Percentiles rank a stretch among this genome's conserved stretches.
These are phyloP conservation scores for Isabelozyma rhagii DNA, from an alignment of 805 yeast species.

Conservation along the genomic window DNA sequence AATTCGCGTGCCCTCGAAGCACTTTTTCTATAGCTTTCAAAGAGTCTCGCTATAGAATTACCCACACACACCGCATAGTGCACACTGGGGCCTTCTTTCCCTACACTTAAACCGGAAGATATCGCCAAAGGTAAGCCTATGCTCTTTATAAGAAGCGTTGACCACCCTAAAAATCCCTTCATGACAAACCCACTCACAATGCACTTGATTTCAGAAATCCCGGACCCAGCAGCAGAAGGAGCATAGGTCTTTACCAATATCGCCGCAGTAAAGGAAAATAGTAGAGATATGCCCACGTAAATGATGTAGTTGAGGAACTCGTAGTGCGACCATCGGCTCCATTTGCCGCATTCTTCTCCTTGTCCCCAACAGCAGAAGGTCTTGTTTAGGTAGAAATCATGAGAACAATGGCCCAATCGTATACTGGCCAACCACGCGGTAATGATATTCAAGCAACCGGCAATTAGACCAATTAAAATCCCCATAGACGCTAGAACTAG, in stretches of 20 bases:
- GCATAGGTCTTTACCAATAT: slow-evolving; percentile 66
- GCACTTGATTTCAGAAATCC: slow-evolving; percentile 94
- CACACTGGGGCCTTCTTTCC: slow-evolving; percentile 98
- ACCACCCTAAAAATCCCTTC: slow-evolving; percentile 70
- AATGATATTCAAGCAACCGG: slow-evolving; percentile 74
- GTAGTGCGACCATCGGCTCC: slow-evolving; percentile 64
- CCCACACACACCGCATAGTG: slow-evolving; percentile 99
- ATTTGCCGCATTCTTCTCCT: slow-evolving; percentile 55
- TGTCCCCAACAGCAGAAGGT: slow-evolving; percentile 79
- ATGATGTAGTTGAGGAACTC: slow-evolving; percentile 48
- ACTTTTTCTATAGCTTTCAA: slow-evolving; percentile 43
- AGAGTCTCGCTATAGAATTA: slow-evolving; percentile 60
- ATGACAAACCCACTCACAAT: slow-evolving; percentile 86
- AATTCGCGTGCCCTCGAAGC: slow-evolving; percentile 53
- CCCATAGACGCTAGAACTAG: slow-evolving; percentile 76
- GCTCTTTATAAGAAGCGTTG: slow-evolving; percentile 72
- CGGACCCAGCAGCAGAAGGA: slow-evolving; percentile 95
- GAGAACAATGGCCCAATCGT: slow-evolving; percentile 73
- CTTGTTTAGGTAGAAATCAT: slow-evolving; percentile 65
- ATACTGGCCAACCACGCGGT: slow-evolving; percentile 85
- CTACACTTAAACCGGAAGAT: slow-evolving; percentile 89
- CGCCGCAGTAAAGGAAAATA: slow-evolving; percentile 65
- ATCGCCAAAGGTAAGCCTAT: slow-evolving; percentile 85
- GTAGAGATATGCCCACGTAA: slow-evolving; percentile 57
- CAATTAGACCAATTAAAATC: slow-evolving; percentile 71